These are phyloP conservation scores for Dimargaris verticillata DNA, from an alignment of 192 early-diverging fungal species.

Conservation along the genomic window DNA sequence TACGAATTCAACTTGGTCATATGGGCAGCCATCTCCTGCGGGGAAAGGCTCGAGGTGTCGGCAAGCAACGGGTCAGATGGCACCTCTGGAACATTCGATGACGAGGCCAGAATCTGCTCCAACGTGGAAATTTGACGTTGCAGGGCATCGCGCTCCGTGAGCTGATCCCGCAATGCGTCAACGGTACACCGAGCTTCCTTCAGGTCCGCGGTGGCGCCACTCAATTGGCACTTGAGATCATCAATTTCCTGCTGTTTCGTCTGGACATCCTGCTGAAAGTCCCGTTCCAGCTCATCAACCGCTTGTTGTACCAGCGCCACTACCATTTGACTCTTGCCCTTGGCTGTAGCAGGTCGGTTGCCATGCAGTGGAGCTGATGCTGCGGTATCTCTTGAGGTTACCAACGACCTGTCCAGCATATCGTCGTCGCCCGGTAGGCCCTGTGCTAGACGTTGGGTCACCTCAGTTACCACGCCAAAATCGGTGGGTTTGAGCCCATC, in stretches of 20 bases:
- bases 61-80: conserved; percentile 26
- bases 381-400: not conserved
- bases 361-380: no score
- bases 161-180: conserved; percentile 28
- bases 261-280: conserved; percentile 41
- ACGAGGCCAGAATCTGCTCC: conserved; percentile 27
- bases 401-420: conserved; percentile 9
- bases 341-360: not conserved
- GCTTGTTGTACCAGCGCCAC: conserved; percentile 41
- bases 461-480: conserved; percentile 32
- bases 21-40: conserved; percentile 18
- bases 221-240: conserved; percentile 33
- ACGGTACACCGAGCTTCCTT: conserved; percentile 34
- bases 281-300: conserved; percentile 47
- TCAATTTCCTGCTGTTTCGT: conserved; percentile 36
- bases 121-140: conserved; percentile 41
- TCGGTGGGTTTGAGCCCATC: conserved; percentile 64
- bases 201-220: conserved; percentile 34
- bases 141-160: conserved; percentile 36
- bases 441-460: conserved; percentile 12
- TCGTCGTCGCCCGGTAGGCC: not conserved
- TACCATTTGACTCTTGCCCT: not conserved
- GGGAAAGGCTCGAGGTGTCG: conserved; percentile 17
- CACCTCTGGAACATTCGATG: not conserved
- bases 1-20: conserved; percentile 17